A percentile compares a stretch with the other conserved stretches of the same genome.
Conservation (phyloP, 805 yeast species). For the Wickerhamomyces hampshirensis region DNA sequence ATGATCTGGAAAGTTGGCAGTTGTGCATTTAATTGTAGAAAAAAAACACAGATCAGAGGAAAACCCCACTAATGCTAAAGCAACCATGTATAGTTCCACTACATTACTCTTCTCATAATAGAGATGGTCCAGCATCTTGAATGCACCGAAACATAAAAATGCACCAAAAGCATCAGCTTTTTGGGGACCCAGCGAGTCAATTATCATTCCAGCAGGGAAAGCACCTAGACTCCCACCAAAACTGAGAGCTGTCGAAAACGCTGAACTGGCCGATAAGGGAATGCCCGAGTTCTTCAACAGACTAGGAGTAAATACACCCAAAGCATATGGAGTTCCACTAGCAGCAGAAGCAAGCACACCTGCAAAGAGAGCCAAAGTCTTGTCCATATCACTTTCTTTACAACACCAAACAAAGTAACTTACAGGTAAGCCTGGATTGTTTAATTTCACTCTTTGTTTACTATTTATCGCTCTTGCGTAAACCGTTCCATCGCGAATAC, state of each 20-base stretch:
- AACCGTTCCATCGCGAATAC: too few relatives aligned
- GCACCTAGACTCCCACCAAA: slow-evolving; percentile 70
- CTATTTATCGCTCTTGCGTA: too few relatives aligned
- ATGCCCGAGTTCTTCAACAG: slow-evolving; percentile 51
- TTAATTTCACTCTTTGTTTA: too few relatives aligned
- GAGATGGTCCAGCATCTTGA: slow-evolving; percentile 42
- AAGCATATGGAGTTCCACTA: slow-evolving; percentile 72
- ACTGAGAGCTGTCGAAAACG: slow-evolving; percentile 55
- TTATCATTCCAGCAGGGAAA: slow-evolving; percentile 62
- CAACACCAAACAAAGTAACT: too few relatives aligned
- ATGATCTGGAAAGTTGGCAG: slow-evolving; percentile 62
- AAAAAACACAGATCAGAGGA: slow-evolving; percentile 61
- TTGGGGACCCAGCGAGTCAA: slow-evolving; percentile 57
- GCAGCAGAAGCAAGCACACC: slow-evolving; percentile 49
- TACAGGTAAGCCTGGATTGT: too few relatives aligned
- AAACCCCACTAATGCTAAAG: slow-evolving; percentile 53
- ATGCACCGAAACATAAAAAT: slow-evolving; percentile 48
- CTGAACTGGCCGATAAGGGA: slow-evolving; percentile 57
- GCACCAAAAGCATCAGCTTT: slow-evolving; percentile 49
- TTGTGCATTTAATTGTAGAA: slow-evolving; percentile 45
- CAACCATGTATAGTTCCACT: slow-evolving; percentile 38
- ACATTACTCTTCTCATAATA: slow-evolving; percentile 38
- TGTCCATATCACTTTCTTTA: too few relatives aligned
- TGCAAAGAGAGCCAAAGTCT: slow-evolving; percentile 19
- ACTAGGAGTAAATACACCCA: slow-evolving; percentile 75